Evolutionary conservation across 1,284 basidiomycete genomes (phyloP).

Genomic region (Ceratobasidium sp.): DNA sequence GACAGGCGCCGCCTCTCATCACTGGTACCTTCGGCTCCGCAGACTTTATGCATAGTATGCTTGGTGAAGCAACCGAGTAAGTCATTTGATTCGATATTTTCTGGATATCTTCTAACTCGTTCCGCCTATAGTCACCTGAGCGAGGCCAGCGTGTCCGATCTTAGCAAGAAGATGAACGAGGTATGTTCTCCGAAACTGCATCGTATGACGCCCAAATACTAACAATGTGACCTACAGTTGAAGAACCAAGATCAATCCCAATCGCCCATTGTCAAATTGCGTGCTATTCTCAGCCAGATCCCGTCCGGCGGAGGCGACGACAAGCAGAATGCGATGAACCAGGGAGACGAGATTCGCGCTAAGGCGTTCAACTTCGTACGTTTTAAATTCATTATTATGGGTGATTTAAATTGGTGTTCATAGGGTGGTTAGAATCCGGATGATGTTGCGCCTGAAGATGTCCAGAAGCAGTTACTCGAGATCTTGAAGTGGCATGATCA

Average conservation of each 20-base stretch:
- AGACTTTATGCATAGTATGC: slow-evolving; percentile 80
- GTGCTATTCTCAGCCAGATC: slow-evolving; percentile 66
- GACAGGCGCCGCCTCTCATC: slow-evolving; percentile 81
- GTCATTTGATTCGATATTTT: slow-evolving; percentile 48
- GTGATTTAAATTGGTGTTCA: slow-evolving; percentile 6
- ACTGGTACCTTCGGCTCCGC: slow-evolving; percentile 86
- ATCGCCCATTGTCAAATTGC: slow-evolving; percentile 61
- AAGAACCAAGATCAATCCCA: slow-evolving; percentile 55
- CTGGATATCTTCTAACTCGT: no score
- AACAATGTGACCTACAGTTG: slow-evolving; percentile 53
- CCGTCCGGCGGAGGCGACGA: slow-evolving; percentile 63
- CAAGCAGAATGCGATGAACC: no score
- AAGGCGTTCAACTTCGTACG: slow-evolving; percentile 69
- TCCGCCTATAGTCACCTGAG: slow-evolving; percentile 65
- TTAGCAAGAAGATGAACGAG: slow-evolving; percentile 76
- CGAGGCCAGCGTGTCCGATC: slow-evolving; percentile 83
- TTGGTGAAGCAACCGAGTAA: slow-evolving; percentile 71
- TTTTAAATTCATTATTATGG: background rate
- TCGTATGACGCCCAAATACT: slow-evolving; percentile 10
- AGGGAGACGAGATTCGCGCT: slow-evolving; percentile 67
- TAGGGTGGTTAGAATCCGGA: slow-evolving; percentile 55
- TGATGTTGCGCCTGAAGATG: slow-evolving; percentile 76
- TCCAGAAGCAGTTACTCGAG: slow-evolving; percentile 75
- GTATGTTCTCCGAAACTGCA: slow-evolving; percentile 53
- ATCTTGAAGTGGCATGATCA: slow-evolving; percentile 81